These are phyloP conservation scores for Austroboletus novae-zelandiae DNA, from an alignment of 1,284 basidiomycete species.

Conservation along the genomic window DNA sequence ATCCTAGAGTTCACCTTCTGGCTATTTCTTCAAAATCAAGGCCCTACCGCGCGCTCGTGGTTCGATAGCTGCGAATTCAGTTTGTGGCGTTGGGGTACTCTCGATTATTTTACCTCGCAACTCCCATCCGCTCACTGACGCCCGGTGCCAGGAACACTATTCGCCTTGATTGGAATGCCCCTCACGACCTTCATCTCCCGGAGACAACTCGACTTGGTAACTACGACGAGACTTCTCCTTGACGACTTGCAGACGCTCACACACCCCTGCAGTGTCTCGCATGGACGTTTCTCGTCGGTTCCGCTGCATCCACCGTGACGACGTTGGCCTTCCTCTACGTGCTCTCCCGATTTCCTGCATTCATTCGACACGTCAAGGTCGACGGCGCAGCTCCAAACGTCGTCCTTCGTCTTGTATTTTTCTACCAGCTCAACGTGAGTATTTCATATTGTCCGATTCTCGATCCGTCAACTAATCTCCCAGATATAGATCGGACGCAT, in stretches of 20 bases:
- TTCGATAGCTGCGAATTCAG: constrained; percentile 67
- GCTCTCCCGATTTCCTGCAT: constrained; percentile 61
- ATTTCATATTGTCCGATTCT: not conserved
- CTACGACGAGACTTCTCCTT: constrained; percentile 17
- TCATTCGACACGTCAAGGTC: constrained; percentile 62
- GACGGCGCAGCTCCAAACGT: constrained; percentile 70
- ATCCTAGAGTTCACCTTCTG: constrained; percentile 68
- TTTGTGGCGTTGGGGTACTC: constrained; percentile 56
- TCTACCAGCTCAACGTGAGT: constrained; percentile 74
- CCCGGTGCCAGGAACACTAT: constrained; percentile 49
- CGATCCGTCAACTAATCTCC: constrained; percentile 2
- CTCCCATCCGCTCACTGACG: constrained; percentile 15
- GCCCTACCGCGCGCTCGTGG: constrained; percentile 64
- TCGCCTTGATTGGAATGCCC: constrained; percentile 66
- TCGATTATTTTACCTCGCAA: constrained; percentile 13
- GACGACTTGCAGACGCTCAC: constrained; percentile 11
- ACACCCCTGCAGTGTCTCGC: constrained; percentile 48
- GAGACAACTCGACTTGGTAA: constrained; percentile 52
- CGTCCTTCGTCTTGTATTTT: constrained; percentile 65
- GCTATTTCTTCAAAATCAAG: constrained; percentile 73
- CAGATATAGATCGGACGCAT: constrained; percentile 54
- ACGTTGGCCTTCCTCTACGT: constrained; percentile 68
- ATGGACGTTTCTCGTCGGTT: constrained; percentile 69
- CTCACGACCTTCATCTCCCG: constrained; percentile 59
- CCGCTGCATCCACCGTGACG: constrained; percentile 58